Evolutionary conservation across 352 stramenopile species (phyloP).

Genomic region (Sclerospora graminicola): DNA sequence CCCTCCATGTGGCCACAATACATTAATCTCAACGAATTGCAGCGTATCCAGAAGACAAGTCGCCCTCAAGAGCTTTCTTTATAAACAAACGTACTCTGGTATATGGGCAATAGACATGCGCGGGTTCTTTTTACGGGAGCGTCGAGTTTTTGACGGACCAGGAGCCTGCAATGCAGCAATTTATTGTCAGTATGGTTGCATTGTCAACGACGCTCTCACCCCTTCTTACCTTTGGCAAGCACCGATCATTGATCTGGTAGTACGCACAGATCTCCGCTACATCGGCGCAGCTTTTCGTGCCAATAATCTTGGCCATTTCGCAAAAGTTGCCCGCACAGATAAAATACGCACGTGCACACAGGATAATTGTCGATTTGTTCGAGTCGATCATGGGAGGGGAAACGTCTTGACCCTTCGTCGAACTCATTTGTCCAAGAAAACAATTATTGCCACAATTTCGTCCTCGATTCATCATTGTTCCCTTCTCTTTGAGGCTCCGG

Average conservation of each 20-base stretch:
- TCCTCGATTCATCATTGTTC: conserved; percentile 31
- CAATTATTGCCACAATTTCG: conserved; percentile 72
- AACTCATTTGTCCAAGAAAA: conserved; percentile 43
- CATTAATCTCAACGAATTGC: conserved; percentile 21
- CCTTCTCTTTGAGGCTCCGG: conserved; percentile 29
- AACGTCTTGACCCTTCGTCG: conserved; percentile 19
- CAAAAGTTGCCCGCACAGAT: conserved; percentile 70
- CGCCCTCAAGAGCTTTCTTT: conserved; percentile 6
- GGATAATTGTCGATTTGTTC: conserved; percentile 27
- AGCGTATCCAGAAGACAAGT: conserved; percentile 56
- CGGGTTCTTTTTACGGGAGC: conserved; percentile 41
- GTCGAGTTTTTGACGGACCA: conserved; percentile 21
- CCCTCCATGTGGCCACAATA: conserved; percentile 36
- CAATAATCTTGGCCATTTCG: conserved; percentile 59
- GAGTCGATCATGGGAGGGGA: conserved; percentile 42
- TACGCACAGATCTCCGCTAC: conserved; percentile 65
- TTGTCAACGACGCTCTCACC: no score
- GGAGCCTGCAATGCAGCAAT: conserved; percentile 17
- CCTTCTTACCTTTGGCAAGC: conserved; percentile 24
- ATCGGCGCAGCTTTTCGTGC: conserved; percentile 57
- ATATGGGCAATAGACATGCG: conserved; percentile 55
- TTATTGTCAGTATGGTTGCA: no score
- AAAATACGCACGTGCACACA: conserved; percentile 54
- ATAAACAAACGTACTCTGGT: conserved; percentile 40
- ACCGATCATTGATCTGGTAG: conserved; percentile 55